phyloP scores from a whole-genome alignment of 495 filamentous ascomycete species.

The Hypoxylon intermedium region DNA sequence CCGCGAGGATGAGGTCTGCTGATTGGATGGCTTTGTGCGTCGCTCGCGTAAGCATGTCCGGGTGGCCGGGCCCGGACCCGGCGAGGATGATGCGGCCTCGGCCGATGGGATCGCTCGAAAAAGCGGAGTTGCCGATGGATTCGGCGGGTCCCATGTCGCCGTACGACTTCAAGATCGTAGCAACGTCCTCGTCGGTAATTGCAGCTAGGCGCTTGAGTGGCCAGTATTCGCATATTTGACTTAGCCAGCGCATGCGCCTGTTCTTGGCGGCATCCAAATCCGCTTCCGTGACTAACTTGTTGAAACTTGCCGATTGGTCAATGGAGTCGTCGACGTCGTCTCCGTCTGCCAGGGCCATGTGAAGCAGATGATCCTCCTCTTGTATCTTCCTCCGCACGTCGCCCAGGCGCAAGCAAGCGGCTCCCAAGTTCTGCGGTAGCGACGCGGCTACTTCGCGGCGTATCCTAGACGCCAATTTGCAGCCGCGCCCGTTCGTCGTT shows the following conservation, averaged over 20 bases:
- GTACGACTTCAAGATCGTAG: conserved; percentile 74
- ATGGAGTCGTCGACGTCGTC: conserved; percentile 80
- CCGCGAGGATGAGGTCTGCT: conserved; percentile 89
- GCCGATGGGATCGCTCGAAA: not conserved
- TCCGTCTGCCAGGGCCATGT: conserved; percentile 49
- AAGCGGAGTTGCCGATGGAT: conserved; percentile 8
- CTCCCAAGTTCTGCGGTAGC: conserved; percentile 82
- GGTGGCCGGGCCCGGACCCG: conserved; percentile 92
- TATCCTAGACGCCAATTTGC: conserved; percentile 91
- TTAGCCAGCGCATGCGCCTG: conserved; percentile 87
- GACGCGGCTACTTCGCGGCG: conserved; percentile 82
- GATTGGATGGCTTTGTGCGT: conserved; percentile 83
- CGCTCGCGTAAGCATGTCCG: conserved; percentile 86
- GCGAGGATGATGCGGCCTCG: conserved; percentile 82
- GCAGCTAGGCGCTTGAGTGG: conserved; percentile 80
- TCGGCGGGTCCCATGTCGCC: conserved; percentile 22
- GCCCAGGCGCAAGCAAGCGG: conserved; percentile 78
- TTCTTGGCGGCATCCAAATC: conserved; percentile 78
- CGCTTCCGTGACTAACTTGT: conserved; percentile 75
- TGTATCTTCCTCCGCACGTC: conserved; percentile 73
- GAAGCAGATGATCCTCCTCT: conserved; percentile 65
- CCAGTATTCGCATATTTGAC: conserved; percentile 99
- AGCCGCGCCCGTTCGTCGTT: conserved; percentile 93
- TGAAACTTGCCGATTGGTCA: conserved; percentile 88
- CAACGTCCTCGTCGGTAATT: conserved; percentile 80